These are phyloP conservation scores for Fraxinus latifolia DNA, from an alignment of 305 asterid species.

Conservation along the genomic window DNA sequence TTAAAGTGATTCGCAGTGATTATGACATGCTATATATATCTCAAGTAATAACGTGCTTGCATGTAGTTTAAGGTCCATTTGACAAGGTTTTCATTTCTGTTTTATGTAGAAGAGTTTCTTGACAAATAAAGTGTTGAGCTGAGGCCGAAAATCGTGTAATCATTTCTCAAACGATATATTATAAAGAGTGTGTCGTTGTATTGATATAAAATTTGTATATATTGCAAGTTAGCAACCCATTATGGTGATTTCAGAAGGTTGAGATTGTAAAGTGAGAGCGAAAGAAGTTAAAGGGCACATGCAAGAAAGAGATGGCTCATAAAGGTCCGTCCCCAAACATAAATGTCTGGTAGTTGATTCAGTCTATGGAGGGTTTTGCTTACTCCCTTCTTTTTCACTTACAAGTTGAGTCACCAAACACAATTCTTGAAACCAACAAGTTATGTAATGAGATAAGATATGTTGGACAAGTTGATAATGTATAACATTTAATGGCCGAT, in stretches of 20 bases:
- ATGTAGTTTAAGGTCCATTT: too few relatives aligned
- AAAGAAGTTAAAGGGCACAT: conserved; percentile 33
- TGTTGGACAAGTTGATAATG: not conserved
- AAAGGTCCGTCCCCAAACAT: conserved; percentile 8
- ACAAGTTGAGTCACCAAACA: not conserved
- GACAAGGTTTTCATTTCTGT: too few relatives aligned
- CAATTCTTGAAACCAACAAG: not conserved
- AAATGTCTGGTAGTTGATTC: not conserved
- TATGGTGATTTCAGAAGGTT: not conserved
- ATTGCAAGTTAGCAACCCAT: not conserved
- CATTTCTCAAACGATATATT: too few relatives aligned
- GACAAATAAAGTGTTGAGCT: too few relatives aligned
- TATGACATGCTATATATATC: too few relatives aligned
- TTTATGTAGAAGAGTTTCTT: too few relatives aligned
- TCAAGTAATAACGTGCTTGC: too few relatives aligned
- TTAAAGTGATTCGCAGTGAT: too few relatives aligned
- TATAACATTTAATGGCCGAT: not conserved
- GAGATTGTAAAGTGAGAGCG: conserved; percentile 27
- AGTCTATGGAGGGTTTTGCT: not conserved
- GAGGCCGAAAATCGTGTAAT: too few relatives aligned
- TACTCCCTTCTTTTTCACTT: not conserved
- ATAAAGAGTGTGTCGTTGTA: too few relatives aligned
- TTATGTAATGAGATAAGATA: not conserved
- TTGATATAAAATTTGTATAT: not conserved
- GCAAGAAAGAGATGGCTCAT: conserved; percentile 32